Percentiles rank a stretch among this genome's conserved stretches.
Evolutionary conservation across 345 rosid genomes (phyloP).

Genomic region (Gossypium arboreum): DNA sequence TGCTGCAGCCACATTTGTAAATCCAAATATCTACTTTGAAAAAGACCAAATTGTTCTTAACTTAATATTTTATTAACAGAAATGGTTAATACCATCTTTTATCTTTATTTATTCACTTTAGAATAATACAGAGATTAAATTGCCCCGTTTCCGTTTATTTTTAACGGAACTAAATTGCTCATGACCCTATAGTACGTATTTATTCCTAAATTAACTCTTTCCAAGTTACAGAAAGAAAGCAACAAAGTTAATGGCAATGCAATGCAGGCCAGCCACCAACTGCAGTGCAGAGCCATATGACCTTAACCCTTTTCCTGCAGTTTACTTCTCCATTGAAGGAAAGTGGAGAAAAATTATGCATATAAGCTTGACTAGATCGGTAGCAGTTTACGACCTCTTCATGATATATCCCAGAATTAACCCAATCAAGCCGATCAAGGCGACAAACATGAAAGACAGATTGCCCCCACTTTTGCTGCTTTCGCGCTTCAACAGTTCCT

Average conservation of each 20-base stretch:
- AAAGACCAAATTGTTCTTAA: no score
- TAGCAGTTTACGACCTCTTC: constrained; percentile 43
- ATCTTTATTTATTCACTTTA: no score
- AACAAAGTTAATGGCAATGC: background rate
- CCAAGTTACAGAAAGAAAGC: background rate
- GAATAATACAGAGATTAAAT: no score
- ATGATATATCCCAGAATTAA: constrained; percentile 54
- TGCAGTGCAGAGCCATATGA: background rate
- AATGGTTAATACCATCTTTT: no score
- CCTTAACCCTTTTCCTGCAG: constrained; percentile 31
- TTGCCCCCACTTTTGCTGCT: constrained; percentile 44
- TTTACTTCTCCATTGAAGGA: constrained; percentile 29
- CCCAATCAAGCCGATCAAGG: constrained; percentile 54
- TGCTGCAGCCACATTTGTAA: no score
- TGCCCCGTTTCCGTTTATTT: background rate
- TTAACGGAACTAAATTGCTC: background rate
- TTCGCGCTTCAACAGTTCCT: constrained; percentile 54
- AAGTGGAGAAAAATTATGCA: constrained; percentile 18
- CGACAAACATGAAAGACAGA: constrained; percentile 45
- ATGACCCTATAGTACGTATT: no score
- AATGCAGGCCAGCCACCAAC: background rate
- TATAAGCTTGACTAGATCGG: background rate
- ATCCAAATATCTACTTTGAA: no score
- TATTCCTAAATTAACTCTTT: no score
- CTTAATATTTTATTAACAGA: no score